Base-by-base conservation (phyloP, 306 rosid genomes). In the Alnus glutinosa region DNA sequence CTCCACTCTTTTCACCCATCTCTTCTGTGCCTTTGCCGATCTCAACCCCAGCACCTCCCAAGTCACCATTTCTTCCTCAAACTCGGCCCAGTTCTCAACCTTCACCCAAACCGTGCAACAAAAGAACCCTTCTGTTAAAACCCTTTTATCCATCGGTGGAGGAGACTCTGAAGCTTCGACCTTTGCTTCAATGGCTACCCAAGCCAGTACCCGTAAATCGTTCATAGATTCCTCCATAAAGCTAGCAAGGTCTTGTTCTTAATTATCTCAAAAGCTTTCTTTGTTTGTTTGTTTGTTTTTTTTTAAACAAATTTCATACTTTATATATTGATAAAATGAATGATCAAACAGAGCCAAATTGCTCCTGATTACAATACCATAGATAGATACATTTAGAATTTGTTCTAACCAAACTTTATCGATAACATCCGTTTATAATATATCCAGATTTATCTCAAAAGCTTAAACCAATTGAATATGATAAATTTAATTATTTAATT, bases 1-100 rank as follows among this genome's bases (percentile, higher is more conserved):
- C 23, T 74, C 93, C 37, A 14, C 84, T 15, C 72, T 81, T 19
- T 92, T 88, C 90, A 90, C 94, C 1, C 97, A 92, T 16, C 86
- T 92, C 47, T 90, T 82, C 36, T 92, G 91, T 36, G 94, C 94
- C 4, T 88, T 88, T 19, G 91, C 89, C 36, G 89, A 81, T 62
- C 85, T 88, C 16, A 3, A 75, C 37, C 0, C 82, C 19, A 52
- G 39, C 80, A 85, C 84, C 0, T 48, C 78, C 79, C 74, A 78
- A 75, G 84, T 81, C 71, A 75, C 84, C 42, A 76, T 88, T 59
- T 75, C 89, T 19, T 14, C 83, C 18, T 49, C 85, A 12, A 78
- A 83, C 78, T 11, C 78, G 0, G 75, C 80, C 4, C 73, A 36
- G 0, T 85, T 88, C 87, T 80, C 87, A 2, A 75, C 71, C 39